Base-by-base conservation (phyloP, 2,329 filamentous ascomycete genomes). In the Sporothrix brunneoviolacea region DNA sequence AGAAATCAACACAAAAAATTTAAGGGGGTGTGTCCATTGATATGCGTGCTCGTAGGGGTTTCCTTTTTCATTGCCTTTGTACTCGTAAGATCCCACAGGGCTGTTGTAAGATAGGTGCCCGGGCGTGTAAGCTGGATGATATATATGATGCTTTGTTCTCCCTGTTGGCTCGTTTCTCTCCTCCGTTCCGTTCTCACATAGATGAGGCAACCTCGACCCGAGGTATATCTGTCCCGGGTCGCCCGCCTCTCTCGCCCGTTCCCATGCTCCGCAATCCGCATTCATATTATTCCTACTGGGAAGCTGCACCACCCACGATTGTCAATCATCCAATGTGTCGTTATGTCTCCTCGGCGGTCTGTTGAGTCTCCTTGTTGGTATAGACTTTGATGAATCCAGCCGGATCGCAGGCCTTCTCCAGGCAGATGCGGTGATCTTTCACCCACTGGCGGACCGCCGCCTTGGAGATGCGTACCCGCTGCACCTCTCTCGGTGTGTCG, bases 361-460 rank as follows among this genome's bases (percentile, higher is more conserved):
- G 62, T 50, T 63, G 63, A 4, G 63, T 65, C 24, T 60, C 54
- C 59, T 72, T 76, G 43, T 76, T 67, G 12, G 79, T 80, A 65
- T 85, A 86, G 48, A 80, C 77, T 55, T 84, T 80, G 7, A 84
- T 67, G 58, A 95, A 95, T 1, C 87, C 89, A 1, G 82, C 76
- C 5, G 83, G 77, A 64, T 88, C 84, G 47, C 93, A 87, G 1
- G 83, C 76, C 59, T 76, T 77, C 48, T 79, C 76, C 45, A 91
- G 63, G 46, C 75, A 76, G 51, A 91, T 78, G 39, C 71, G 70
- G 59, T 89, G 76, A 50, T 67, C 69, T 42, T 75, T 71, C 10
- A 84, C 79, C 82, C 88, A 95, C 36, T 74, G 75, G 59, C 82
- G 73, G 6, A 94, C 70, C 3, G 70, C 73, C 30, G 71, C 68